These are phyloP conservation scores for Draba incana DNA, from an alignment of 345 rosid genomes.

Conservation along the genomic window DNA sequence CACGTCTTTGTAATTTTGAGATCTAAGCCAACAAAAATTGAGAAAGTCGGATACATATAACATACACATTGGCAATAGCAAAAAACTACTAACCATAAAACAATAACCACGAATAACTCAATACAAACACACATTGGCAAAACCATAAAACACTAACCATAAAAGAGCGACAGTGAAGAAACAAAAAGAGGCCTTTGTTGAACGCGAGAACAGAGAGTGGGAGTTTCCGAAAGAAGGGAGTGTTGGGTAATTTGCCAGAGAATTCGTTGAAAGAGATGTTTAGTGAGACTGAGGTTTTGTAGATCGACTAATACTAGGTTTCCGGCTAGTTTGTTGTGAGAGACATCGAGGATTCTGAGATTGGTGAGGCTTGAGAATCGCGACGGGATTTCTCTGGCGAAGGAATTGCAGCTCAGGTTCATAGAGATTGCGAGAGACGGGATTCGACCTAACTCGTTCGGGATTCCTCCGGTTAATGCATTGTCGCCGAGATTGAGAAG, in stretches of 20 bases:
- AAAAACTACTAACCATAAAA: no score
- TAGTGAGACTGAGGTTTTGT: constrained; percentile 85
- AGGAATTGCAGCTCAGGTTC: constrained; percentile 79
- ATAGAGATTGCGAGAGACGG: constrained; percentile 82
- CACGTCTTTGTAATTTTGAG: no score
- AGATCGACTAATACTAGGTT: constrained; percentile 63
- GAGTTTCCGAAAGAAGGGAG: constrained; percentile 76
- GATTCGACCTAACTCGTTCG: constrained; percentile 71
- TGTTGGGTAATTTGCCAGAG: constrained; percentile 84
- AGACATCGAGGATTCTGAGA: constrained; percentile 76
- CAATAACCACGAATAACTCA: no score
- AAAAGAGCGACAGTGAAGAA: no score
- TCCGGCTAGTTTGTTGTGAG: constrained; percentile 76
- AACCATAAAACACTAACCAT: no score
- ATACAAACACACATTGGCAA: no score
- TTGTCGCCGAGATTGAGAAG: constrained; percentile 76
- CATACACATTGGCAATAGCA: no score
- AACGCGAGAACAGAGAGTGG: constrained; percentile 73
- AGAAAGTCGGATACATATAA: no score
- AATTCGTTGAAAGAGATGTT: constrained; percentile 90
- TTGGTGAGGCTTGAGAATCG: constrained; percentile 71
- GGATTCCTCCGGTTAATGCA: constrained; percentile 73
- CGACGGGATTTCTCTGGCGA: constrained; percentile 72
- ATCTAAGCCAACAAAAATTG: no score
- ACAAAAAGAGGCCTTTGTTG: constrained; percentile 69